phyloP scores from a whole-genome alignment of 495 filamentous ascomycete genomes.

The Talaromyces stipitatus region DNA sequence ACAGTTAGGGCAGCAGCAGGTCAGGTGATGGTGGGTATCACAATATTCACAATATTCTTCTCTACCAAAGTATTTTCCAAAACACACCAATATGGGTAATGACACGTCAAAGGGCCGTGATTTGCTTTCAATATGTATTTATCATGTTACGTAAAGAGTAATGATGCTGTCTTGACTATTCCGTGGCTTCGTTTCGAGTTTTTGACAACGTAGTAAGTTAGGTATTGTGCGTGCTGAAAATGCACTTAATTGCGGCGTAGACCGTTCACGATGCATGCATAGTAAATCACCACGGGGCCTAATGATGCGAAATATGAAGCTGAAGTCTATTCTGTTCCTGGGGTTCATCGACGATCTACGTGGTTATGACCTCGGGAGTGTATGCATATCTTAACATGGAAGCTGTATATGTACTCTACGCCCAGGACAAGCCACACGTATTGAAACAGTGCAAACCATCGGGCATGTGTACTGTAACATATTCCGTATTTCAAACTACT shows the following conservation, averaged over 20 bases:
- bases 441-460: too few relatives aligned
- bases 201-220: too few relatives aligned
- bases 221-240: not conserved
- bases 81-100: not conserved
- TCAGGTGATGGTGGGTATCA: not conserved
- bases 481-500: not conserved
- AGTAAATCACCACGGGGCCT: not conserved
- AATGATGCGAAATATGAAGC: not conserved
- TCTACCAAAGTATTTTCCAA: not conserved
- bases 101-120: too few relatives aligned
- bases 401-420: too few relatives aligned
- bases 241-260: not conserved
- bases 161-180: not conserved
- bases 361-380: too few relatives aligned
- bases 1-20: not conserved
- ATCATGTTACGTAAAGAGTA: not conserved
- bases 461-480: not conserved
- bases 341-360: not conserved
- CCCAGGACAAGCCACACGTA: not conserved
- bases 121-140: not conserved
- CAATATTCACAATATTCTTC: not conserved
- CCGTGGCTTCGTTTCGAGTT: not conserved
- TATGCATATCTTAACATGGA: too few relatives aligned
- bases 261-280: not conserved
- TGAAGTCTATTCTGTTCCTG: not conserved